Evolutionary conservation across 805 yeast species (phyloP), one percentile per base, ranked within the genome.

Genomic region (Cyberlindnera euphorbiiphila): DNA sequence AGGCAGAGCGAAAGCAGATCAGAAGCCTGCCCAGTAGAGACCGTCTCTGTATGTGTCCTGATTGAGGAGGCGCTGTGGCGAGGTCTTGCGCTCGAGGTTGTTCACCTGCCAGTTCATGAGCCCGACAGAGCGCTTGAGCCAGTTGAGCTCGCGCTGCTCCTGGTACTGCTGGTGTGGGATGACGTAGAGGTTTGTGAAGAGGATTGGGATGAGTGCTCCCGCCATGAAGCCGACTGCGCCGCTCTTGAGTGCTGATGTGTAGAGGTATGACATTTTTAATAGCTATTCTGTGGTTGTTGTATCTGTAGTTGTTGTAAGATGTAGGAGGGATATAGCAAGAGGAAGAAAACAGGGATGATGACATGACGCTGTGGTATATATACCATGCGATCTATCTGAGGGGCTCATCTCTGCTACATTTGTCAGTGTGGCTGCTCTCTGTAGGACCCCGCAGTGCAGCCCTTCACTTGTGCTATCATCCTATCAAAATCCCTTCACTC

Each of bases 1-100:
- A n/a, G n/a, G n/a, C n/a, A n/a, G n/a, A n/a, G n/a, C n/a, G n/a
- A 20, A 29, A 29, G 28, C n/a, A 18, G n/a, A 6, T 42, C 35
- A 55, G 36, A 55, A 55, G 2, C 59, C 59, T n/a, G 59, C 59
- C 59, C 59, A 55, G 43, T 55, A 55, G 16, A 55, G 41, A 4
- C 56, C 56, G 30, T 55, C 59, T 25, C 43, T 47, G 32, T 52
- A 54, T 1, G 40, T 34, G 6, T 50, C 54, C n/a, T 40, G 39
- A 25, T 32, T 32, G n/a, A 41, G 9, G n/a, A 37, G 25, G 6
- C 20, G 27, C 13, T 30, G 17, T 10, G 39, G 42, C 10, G 37
- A 22, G 13, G 29, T 16, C 30, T 44, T 43, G 23, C 30, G 15
- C 34, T 43, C 44, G n/a, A 42, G 23, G 30, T 39, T 38, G 6